Evolutionary conservation across 768 basidiomycete genomes (phyloP).

Genomic region (Trametes cinnabarina): DNA sequence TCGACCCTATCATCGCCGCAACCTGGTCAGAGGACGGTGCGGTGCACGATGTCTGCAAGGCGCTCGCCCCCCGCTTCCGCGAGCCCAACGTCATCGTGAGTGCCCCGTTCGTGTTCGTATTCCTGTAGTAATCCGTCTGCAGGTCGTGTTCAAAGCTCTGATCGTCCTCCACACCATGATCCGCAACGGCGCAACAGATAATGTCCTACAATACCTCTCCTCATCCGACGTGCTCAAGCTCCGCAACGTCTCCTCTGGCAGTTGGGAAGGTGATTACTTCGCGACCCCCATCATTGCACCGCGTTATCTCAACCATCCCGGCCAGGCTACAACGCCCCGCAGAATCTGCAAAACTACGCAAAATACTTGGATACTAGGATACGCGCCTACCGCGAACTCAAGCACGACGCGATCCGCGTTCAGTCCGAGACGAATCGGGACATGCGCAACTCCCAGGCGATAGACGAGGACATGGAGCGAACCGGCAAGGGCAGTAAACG

Average conservation of each 20-base stretch:
- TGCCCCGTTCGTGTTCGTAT: conserved; percentile 14
- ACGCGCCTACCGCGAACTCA: conserved; percentile 81
- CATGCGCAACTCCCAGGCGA: conserved; percentile 59
- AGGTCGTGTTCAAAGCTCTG: conserved; percentile 98
- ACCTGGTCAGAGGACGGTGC: conserved; percentile 97
- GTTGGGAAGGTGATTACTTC: conserved; percentile 75
- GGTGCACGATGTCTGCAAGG: conserved; percentile 89
- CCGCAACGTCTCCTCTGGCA: conserved; percentile 74
- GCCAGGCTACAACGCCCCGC: conserved; percentile 79
- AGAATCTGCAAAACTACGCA: conserved; percentile 86
- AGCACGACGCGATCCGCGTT: conserved; percentile 91
- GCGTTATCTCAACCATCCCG: neutral
- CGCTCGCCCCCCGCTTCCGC: conserved; percentile 77
- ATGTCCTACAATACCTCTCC: conserved; percentile 81
- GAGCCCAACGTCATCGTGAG: conserved; percentile 91
- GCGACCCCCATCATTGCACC: neutral
- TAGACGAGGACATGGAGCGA: conserved; percentile 51
- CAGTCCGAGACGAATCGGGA: conserved; percentile 93
- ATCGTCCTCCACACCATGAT: conserved; percentile 97
- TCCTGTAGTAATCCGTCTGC: conserved; percentile 3
- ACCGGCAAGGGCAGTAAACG: conserved; percentile 27
- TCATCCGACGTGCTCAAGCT: conserved; percentile 79
- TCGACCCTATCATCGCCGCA: conserved; percentile 93
- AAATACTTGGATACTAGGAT: conserved; percentile 87
- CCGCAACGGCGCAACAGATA: conserved; percentile 93